A percentile compares a stretch with the other conserved stretches of the same genome.
Evolutionary conservation across 352 stramenopile species (phyloP).

Genomic region (Elongisporangium senticosum): DNA sequence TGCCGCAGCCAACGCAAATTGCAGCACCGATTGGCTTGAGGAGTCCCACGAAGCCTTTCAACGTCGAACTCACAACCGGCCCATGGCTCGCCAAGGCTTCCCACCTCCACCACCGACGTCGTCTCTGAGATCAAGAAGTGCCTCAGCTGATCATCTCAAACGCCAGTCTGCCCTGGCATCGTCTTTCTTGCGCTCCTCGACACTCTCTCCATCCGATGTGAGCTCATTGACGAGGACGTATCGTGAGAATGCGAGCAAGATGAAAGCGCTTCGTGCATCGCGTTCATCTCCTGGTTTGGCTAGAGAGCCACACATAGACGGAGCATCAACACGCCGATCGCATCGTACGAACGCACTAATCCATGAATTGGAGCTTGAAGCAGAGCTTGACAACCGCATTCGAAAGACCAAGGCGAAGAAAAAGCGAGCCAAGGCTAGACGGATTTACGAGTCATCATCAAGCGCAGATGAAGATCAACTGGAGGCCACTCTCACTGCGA

Average conservation of each 20-base stretch:
- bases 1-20: slow-evolving; percentile 30
- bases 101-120: slow-evolving; percentile 19
- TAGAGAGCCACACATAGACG: background rate
- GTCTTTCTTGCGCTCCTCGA: slow-evolving; percentile 25
- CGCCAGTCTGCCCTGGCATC: slow-evolving; percentile 24
- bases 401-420: background rate
- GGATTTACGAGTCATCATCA: background rate
- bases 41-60: slow-evolving; percentile 24
- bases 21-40: slow-evolving; percentile 37
- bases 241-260: slow-evolving; percentile 5
- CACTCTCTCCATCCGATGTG: slow-evolving; percentile 4
- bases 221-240: slow-evolving; percentile 10
- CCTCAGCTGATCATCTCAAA: background rate
- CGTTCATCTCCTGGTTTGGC: background rate
- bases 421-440: background rate
- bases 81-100: slow-evolving; percentile 26
- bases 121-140: slow-evolving; percentile 15
- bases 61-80: slow-evolving; percentile 24
- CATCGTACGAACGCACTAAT: background rate
- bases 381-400: background rate
- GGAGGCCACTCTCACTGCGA: background rate
- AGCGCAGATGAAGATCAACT: background rate
- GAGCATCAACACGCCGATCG: background rate
- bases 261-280: slow-evolving; percentile 5
- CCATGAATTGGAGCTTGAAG: background rate